Evolutionary conservation across 164 flowering plant genomes (phyloP).

Genomic region (Vitis cinerea): DNA sequence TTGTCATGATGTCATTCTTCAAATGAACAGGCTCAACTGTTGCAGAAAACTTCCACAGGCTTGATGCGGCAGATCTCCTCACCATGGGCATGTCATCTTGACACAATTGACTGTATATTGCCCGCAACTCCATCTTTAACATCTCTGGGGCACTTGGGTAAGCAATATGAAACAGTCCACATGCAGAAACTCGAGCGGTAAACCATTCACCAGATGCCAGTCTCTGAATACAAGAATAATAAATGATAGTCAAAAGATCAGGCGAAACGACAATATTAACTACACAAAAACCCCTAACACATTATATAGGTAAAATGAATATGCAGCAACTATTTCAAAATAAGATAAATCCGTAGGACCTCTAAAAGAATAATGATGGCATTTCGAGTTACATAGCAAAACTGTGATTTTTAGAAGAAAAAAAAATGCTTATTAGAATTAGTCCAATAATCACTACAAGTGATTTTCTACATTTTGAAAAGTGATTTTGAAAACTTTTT

Average conservation of each 20-base stretch:
- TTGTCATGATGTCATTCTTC: constrained; percentile 81
- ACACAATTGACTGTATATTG: constrained; percentile 81
- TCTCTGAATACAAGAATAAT: constrained; percentile 46
- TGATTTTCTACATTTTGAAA: too few relatives aligned
- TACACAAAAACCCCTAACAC: too few relatives aligned
- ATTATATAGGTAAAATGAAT: too few relatives aligned
- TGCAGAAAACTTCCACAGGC: constrained; percentile 94
- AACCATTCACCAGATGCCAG: constrained; percentile 99
- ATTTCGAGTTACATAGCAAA: too few relatives aligned
- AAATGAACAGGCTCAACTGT: constrained; percentile 82
- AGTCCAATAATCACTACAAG: too few relatives aligned
- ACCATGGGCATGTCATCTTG: constrained; percentile 99
- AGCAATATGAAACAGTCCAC: constrained; percentile 95
- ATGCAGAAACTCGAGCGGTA: constrained; percentile 94
- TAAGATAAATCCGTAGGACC: too few relatives aligned
- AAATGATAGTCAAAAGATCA: not conserved
- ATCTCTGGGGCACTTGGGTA: constrained; percentile 88
- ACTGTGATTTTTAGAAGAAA: too few relatives aligned
- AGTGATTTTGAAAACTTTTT: too few relatives aligned
- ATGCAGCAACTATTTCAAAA: too few relatives aligned
- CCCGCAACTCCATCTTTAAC: constrained; percentile 68
- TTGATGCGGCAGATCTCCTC: constrained; percentile 93
- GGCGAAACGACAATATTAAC: too few relatives aligned
- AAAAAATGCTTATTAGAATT: too few relatives aligned
- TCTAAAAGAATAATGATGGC: too few relatives aligned